Percentiles rank a stretch among this genome's conserved stretches.
Conservation (phyloP, 768 basidiomycete genomes). For the Suillus hirtellus region DNA sequence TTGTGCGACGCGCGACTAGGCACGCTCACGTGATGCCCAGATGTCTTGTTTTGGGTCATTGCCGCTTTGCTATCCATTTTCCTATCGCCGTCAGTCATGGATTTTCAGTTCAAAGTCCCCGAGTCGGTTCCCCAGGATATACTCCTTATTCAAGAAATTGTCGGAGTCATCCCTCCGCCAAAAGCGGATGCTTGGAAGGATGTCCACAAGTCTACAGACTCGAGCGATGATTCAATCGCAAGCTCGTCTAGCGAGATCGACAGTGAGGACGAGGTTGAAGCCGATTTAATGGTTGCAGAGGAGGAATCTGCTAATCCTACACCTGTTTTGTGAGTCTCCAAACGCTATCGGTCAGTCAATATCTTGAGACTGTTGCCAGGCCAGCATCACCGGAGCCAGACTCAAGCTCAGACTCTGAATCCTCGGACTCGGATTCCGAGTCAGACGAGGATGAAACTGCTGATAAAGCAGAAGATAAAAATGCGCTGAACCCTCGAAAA, state of each 20-base stretch:
- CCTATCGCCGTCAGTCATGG: constrained; percentile 18
- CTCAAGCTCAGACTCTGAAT: constrained; percentile 35
- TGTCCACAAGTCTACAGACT: constrained; percentile 11
- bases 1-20: constrained; percentile 2
- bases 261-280: constrained; percentile 76
- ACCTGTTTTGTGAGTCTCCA: constrained; percentile 22
- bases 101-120: constrained; percentile 57
- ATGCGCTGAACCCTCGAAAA: constrained; percentile 1
- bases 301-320: constrained; percentile 34
- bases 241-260: constrained; percentile 54
- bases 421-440: constrained; percentile 22
- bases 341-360: constrained; percentile 15
- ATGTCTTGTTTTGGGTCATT: constrained; percentile 7
- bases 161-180: constrained; percentile 38
- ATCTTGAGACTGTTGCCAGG: constrained; percentile 27
- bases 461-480: constrained; percentile 10
- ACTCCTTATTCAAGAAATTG: constrained; percentile 66
- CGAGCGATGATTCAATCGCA: constrained; percentile 48
- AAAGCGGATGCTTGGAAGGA: constrained; percentile 4
- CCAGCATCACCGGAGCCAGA: constrained; percentile 39
- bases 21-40: constrained; percentile 2
- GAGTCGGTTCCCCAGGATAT: constrained; percentile 70
- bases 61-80: neutral
- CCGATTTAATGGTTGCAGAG: constrained; percentile 49
- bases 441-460: constrained; percentile 24